Base-by-base conservation (phyloP, 106 monocot species). In the Phalaenopsis equestris region DNA sequence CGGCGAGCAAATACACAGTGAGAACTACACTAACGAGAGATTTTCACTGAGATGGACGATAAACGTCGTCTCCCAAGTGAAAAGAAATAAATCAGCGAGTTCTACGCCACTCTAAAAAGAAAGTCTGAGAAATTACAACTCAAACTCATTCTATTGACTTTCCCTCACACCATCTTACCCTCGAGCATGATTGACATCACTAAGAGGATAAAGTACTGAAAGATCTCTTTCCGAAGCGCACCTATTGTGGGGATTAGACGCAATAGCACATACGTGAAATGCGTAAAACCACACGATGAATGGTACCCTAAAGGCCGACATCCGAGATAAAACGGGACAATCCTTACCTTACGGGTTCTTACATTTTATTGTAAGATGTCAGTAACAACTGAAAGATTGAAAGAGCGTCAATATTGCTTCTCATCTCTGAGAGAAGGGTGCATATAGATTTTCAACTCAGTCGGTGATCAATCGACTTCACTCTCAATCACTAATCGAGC, bases 401-500 rank as follows among this genome's bases (percentile, higher is more conserved):
- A 68, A 68, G 67, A 68, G 67, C 67, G 67, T 37, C 36, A 68
- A 68, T 68, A 15, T 68, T 68, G 67, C 67, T 68, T 68, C 67
- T 68, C 10, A 37, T 68, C 67, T 61, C 58, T 61, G 58, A 61
- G 58, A 61, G 58, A 61, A 61, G 58, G 58, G 58, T 68, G 67
- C 7, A 37, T 68, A 68, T 68, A 24, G 16, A 68, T 30, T 68
- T 24, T 15, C 16, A 68, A 68, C 67, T 68, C 6, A 68, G 67
- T 68, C 67, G 67, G 67, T 68, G 67, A 68, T 68, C 68, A 68
- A 68, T 68, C 68, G 68, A 68, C 68, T 70, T 70, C 70, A 39
- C 70, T 70, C 68, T 68, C 68, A 68, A 68, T 68, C 68, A 68
- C 68, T 68, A 68, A 70, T 70, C 70, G 70, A 39, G 70, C 70